phyloP scores from a whole-genome alignment of 352 stramenopile genomes.

The Globisporangium yorkense region DNA sequence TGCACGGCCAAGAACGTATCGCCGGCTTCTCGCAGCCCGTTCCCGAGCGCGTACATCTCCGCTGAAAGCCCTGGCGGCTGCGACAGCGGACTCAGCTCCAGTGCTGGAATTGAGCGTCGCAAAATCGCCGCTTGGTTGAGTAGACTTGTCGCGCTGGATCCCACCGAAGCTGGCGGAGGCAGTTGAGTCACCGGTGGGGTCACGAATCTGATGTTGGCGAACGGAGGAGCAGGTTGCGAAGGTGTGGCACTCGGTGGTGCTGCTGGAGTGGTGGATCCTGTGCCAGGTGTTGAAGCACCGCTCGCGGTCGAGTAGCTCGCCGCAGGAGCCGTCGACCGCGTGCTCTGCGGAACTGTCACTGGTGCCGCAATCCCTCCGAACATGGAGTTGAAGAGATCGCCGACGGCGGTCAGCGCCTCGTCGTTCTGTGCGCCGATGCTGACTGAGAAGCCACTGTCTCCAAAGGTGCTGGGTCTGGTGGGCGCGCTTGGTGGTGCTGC shows the following conservation, averaged over 20 bases:
- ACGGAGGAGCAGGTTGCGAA: not conserved
- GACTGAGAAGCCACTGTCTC: not conserved
- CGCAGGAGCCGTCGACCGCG: too few species aligned
- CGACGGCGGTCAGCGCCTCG: constrained; percentile 7
- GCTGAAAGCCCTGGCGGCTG: constrained; percentile 13
- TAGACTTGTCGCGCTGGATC: constrained; percentile 1
- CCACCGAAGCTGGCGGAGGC: not conserved
- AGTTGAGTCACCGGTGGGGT: not conserved
- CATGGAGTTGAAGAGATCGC: constrained; percentile 16
- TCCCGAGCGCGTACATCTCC: constrained; percentile 27
- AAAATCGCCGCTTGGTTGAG: constrained; percentile 19
- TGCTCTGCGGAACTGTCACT: too few species aligned
- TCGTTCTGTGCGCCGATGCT: constrained; percentile 8
- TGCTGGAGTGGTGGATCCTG: not conserved
- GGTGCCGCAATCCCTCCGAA: constrained; percentile 1
- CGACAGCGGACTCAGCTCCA: constrained; percentile 19
- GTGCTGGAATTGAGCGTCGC: constrained; percentile 21
- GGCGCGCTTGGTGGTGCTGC: not conserved
- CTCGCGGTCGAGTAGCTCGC: too few species aligned
- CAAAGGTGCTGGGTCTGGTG: not conserved
- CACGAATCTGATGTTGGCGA: too few species aligned
- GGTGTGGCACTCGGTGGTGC: not conserved
- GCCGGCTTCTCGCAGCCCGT: constrained; percentile 19
- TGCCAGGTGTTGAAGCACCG: not conserved
- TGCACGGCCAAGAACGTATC: constrained; percentile 34